Percentiles rank a stretch among this genome's conserved stretches.
Conservation (phyloP, 2,329 filamentous ascomycete species). For the Phialophora macrospora region DNA sequence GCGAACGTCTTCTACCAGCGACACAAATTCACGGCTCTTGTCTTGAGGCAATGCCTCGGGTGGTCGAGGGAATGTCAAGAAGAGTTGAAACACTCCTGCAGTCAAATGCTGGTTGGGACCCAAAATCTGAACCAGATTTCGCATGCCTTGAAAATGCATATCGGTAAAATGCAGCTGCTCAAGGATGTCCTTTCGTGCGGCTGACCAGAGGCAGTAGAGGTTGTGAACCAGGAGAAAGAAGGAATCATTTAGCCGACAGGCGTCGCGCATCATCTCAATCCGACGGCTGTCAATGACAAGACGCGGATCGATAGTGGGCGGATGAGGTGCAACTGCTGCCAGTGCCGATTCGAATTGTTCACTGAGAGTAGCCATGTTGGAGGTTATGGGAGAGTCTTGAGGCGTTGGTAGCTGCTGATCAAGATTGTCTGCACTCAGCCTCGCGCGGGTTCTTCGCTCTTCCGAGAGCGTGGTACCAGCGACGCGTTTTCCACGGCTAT, state of each 20-base stretch:
- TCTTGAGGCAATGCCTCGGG: not conserved
- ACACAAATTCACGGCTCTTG: not conserved
- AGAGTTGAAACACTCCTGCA: not conserved
- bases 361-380: conserved; percentile 1
- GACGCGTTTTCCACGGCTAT: conserved; percentile 8
- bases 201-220: conserved; percentile 17
- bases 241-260: conserved; percentile 61
- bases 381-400: conserved; percentile 17
- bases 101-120: conserved; percentile 8
- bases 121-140: conserved; percentile 6
- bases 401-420: conserved; percentile 21
- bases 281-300: conserved; percentile 14
- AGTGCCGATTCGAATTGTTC: conserved; percentile 16
- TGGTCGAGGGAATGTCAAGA: conserved; percentile 12
- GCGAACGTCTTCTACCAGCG: conserved; percentile 9
- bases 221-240: conserved; percentile 61
- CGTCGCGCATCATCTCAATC: conserved; percentile 56
- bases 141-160: conserved; percentile 15
- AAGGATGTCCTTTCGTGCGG: not conserved
- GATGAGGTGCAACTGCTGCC: not conserved
- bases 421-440: not conserved
- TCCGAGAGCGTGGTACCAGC: not conserved
- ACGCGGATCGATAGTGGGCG: not conserved
- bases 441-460: conserved; percentile 7
- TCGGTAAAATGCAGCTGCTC: conserved; percentile 2